These are phyloP conservation scores for Paramecium tetraurelia DNA, from an alignment of 73 alveolate species.

Conservation along the genomic window DNA sequence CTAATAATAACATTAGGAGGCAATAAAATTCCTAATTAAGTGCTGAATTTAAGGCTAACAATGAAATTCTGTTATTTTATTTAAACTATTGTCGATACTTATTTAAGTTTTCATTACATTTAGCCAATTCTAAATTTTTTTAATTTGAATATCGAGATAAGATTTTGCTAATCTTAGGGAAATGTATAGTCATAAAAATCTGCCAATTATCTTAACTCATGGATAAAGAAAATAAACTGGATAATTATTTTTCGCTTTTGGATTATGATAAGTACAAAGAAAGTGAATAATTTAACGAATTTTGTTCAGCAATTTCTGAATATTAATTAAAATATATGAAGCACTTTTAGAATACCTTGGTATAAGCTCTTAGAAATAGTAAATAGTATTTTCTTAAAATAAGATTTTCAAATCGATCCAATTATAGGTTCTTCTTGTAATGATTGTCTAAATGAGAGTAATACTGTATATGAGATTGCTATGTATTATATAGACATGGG, in stretches of 20 bases:
- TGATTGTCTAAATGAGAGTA: neutral
- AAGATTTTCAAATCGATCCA: neutral
- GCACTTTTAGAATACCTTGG: neutral
- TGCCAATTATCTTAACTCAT: neutral
- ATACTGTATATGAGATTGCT: neutral
- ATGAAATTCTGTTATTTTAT: neutral
- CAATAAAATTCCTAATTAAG: neutral
- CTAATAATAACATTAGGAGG: too few species aligned
- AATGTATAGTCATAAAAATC: neutral
- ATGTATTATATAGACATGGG: neutral
- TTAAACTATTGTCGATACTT: constrained; percentile 4
- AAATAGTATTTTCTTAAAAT: neutral
- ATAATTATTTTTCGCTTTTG: neutral
- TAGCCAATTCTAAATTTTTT: neutral
- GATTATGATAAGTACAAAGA: neutral
- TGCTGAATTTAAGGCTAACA: neutral
- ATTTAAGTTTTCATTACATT: neutral
- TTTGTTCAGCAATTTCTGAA: neutral
- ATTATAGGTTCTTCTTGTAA: neutral
- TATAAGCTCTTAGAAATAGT: neutral
- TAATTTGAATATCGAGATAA: neutral
- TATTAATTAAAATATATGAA: neutral
- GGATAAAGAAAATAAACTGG: neutral
- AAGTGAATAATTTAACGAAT: neutral
- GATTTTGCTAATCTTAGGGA: neutral